Evolutionary conservation across 2,329 filamentous ascomycete species (phyloP).

Genomic region (Alternaria atra): DNA sequence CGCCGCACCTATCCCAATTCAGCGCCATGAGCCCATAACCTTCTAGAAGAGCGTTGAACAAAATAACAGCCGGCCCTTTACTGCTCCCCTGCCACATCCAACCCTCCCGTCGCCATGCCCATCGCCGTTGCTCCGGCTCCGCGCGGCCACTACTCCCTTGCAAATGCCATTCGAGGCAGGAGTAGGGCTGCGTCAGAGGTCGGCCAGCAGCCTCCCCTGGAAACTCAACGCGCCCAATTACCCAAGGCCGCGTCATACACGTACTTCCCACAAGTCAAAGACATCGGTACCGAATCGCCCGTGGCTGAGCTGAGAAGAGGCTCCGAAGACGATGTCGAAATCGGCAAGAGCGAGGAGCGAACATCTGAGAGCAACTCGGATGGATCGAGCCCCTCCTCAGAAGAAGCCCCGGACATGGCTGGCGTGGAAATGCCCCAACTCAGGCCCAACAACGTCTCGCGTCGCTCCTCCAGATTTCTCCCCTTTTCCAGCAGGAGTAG

Average conservation of each 20-base stretch:
- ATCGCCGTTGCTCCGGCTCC: slow-evolving; percentile 43
- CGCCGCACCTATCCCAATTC: slow-evolving; percentile 25
- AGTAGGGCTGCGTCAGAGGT: slow-evolving; percentile 46
- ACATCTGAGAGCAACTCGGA: slow-evolving; percentile 53
- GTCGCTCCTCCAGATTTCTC: slow-evolving; percentile 48
- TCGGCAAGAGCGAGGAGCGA: slow-evolving; percentile 40
- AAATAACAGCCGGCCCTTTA: slow-evolving; percentile 1
- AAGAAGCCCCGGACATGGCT: slow-evolving; percentile 42
- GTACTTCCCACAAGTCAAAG: slow-evolving; percentile 52
- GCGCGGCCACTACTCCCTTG: slow-evolving; percentile 42
- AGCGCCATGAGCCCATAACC: slow-evolving; percentile 34
- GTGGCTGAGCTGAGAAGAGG: slow-evolving; percentile 42
- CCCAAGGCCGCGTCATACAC: slow-evolving; percentile 54
- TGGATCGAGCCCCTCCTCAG: slow-evolving; percentile 56
- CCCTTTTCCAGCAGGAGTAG: slow-evolving; percentile 48
- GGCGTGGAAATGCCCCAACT: slow-evolving; percentile 42
- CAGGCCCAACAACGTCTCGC: slow-evolving; percentile 42
- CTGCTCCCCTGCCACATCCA: slow-evolving; percentile 3
- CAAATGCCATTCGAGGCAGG: slow-evolving; percentile 42
- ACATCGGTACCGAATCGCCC: slow-evolving; percentile 43
- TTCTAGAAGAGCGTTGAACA: slow-evolving; percentile 7
- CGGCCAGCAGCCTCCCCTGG: slow-evolving; percentile 31
- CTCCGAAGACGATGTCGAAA: slow-evolving; percentile 45
- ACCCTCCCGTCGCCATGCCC: slow-evolving; percentile 39
- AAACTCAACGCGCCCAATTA: slow-evolving; percentile 39